Conservation (phyloP, 2,329 filamentous ascomycete genomes). For the Diaporthe citriasiana region DNA sequence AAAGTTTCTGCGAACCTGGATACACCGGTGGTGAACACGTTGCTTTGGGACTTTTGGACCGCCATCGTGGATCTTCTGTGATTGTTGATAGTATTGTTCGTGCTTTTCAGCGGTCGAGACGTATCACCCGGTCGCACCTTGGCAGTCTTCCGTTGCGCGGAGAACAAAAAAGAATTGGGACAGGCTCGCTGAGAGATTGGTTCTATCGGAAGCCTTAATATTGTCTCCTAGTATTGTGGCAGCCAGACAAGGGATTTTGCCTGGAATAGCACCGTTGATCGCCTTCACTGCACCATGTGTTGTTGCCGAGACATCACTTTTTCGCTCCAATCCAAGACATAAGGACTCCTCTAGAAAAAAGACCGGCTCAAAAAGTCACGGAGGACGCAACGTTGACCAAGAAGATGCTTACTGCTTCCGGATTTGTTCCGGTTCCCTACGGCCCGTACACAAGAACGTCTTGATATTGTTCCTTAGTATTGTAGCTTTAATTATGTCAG, state of each 20-base stretch:
- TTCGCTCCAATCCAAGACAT: neutral
- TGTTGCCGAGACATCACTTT: neutral
- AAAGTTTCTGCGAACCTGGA: neutral
- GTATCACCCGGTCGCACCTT: neutral
- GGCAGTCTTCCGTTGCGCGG: neutral
- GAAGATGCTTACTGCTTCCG: neutral
- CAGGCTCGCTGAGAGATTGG: neutral
- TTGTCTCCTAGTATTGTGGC: conserved; percentile 37
- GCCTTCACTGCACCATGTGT: neutral
- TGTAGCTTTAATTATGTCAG: conserved; percentile 9
- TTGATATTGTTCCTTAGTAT: conserved; percentile 38
- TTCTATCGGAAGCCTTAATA: neutral
- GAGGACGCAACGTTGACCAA: no score
- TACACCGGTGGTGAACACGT: no score
- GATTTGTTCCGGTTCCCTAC: neutral
- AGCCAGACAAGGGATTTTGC: conserved; percentile 30
- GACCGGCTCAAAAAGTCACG: neutral
- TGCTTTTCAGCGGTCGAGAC: neutral
- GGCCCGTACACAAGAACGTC: neutral
- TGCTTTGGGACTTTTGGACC: neutral
- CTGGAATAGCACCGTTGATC: neutral
- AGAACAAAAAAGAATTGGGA: conserved; percentile 10
- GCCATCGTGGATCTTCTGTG: neutral
- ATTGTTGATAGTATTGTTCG: neutral
- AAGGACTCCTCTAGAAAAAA: neutral